A percentile compares a stretch with the other conserved stretches of the same genome.
These are phyloP conservation scores for Oryza rufipogon DNA, from an alignment of 176 grass and related monocot genomes.

Conservation along the genomic window DNA sequence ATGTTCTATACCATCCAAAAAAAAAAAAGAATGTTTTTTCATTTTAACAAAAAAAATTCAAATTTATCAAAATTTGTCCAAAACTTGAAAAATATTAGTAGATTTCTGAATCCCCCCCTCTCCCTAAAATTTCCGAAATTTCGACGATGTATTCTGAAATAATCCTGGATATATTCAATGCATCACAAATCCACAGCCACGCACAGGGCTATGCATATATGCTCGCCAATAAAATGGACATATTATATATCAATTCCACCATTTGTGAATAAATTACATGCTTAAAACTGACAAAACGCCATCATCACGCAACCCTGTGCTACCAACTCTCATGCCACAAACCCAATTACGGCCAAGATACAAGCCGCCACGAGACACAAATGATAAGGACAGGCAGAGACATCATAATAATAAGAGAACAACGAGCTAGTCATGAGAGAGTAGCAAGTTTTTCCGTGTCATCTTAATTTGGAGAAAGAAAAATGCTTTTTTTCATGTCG, in stretches of 20 bases:
- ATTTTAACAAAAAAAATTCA: no score
- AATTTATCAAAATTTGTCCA: no score
- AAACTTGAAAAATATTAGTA: no score
- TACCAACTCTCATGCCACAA: slow-evolving; percentile 9
- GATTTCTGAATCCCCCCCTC: no score
- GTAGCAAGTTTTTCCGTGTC: not conserved
- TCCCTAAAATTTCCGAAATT: no score
- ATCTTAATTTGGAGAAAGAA: not conserved
- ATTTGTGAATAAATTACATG: not conserved
- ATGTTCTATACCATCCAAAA: no score
- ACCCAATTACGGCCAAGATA: not conserved
- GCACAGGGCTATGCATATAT: not conserved
- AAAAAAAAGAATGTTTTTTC: no score
- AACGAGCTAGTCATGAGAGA: not conserved
- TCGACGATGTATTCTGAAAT: no score
- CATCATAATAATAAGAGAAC: not conserved
- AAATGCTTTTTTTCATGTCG: not conserved
- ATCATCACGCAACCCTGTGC: not conserved
- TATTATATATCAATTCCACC: not conserved
- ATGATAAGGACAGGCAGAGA: not conserved
- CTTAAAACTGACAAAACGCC: slow-evolving; percentile 1
- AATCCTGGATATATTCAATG: not conserved
- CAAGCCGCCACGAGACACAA: not conserved
- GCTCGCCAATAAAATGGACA: not conserved
- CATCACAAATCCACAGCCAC: not conserved